These are phyloP conservation scores for Curvularia sp. DNA, from an alignment of 2,329 filamentous ascomycete species.

Conservation along the genomic window DNA sequence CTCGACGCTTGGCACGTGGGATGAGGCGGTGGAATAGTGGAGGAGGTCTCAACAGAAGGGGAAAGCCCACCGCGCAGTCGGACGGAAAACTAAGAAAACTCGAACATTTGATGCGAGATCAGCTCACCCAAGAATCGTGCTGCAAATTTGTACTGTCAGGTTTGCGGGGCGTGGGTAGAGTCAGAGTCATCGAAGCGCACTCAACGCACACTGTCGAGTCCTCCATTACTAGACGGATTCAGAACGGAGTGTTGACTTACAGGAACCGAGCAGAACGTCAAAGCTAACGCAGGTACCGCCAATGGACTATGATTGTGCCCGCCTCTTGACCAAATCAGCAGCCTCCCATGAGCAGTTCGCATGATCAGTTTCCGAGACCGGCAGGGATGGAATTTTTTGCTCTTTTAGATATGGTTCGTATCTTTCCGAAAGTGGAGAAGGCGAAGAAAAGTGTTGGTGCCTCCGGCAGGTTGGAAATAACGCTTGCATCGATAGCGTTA, in stretches of 20 bases:
- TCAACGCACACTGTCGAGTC: background rate
- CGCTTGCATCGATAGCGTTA: too few species aligned
- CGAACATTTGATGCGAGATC: background rate
- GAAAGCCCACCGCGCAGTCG: background rate
- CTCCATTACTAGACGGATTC: background rate
- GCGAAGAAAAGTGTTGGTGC: too few species aligned
- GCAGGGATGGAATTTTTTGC: background rate
- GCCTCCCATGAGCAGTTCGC: background rate
- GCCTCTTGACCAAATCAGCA: conserved; percentile 1
- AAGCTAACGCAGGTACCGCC: conserved; percentile 16
- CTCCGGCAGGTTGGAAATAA: too few species aligned
- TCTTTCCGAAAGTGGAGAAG: too few species aligned
- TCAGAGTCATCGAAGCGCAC: background rate
- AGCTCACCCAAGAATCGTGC: background rate
- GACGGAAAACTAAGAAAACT: background rate
- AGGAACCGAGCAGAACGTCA: background rate
- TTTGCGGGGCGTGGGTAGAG: background rate
- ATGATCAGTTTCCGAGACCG: background rate
- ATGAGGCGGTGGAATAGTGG: conserved; percentile 9
- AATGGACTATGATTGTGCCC: background rate
- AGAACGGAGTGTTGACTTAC: background rate
- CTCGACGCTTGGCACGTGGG: conserved; percentile 10
- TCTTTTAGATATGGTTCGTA: too few species aligned
- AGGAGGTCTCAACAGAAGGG: conserved; percentile 6
- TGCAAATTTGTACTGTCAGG: too few species aligned